Evolutionary conservation across 495 filamentous ascomycete genomes (phyloP).

Genomic region (Penicillium paxilli): DNA sequence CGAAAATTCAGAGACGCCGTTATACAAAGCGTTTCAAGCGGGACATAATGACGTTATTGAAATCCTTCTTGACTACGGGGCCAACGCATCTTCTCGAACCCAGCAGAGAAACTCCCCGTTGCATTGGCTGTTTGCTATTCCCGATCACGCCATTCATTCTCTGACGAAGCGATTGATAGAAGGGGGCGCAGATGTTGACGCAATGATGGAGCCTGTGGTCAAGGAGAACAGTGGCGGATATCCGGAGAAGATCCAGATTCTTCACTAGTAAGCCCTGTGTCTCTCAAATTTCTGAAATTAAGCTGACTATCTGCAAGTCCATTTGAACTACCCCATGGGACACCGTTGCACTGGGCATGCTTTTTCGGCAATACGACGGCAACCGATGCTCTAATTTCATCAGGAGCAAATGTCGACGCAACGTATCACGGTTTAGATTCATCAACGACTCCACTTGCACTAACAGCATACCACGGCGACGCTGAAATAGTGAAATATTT

Average conservation of each 20-base stretch:
- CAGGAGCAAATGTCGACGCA: constrained; percentile 13
- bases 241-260: constrained; percentile 18
- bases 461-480: constrained; percentile 21
- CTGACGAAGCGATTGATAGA: constrained; percentile 11
- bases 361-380: constrained; percentile 18
- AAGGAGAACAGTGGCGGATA: constrained; percentile 16
- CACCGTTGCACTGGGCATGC: constrained; percentile 32
- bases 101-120: constrained; percentile 16
- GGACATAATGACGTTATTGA: constrained; percentile 21
- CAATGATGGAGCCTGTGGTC: constrained; percentile 13
- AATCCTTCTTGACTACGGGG: constrained; percentile 18
- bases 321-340: constrained; percentile 29
- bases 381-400: constrained; percentile 16
- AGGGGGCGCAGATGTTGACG: constrained; percentile 14
- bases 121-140: constrained; percentile 16
- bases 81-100: constrained; percentile 15
- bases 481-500: constrained; percentile 9
- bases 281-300: neutral
- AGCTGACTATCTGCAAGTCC: constrained; percentile 15
- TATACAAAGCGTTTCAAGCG: constrained; percentile 32
- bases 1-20: constrained; percentile 23
- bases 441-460: constrained; percentile 16
- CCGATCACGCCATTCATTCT: neutral
- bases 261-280: constrained; percentile 17
- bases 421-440: constrained; percentile 7